A percentile compares a stretch with the other conserved stretches of the same genome.
Evolutionary conservation across 2,329 filamentous ascomycete genomes (phyloP).

Genomic region (Pseudopyrenochaeta lycopersici): DNA sequence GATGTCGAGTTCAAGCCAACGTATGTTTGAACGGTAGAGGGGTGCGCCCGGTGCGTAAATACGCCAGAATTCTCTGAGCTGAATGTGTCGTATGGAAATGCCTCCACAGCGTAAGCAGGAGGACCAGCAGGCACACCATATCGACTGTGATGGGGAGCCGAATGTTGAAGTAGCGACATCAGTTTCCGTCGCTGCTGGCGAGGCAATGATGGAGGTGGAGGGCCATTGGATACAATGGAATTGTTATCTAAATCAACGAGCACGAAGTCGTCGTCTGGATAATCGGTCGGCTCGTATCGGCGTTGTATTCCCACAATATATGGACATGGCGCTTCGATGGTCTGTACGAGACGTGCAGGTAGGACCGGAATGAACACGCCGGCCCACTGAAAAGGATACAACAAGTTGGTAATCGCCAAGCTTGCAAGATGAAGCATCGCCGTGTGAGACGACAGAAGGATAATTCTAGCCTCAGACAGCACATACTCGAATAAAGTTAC

Average conservation of each 20-base stretch:
- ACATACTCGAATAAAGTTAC: conserved; percentile 93
- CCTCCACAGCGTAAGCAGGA: conserved; percentile 90
- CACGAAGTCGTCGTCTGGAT: conserved; percentile 95
- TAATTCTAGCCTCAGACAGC: conserved; percentile 91
- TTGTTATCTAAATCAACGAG: conserved; percentile 93
- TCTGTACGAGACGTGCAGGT: conserved; percentile 85
- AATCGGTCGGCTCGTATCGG: conserved; percentile 83
- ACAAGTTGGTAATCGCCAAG: conserved; percentile 81
- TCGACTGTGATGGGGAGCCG: conserved; percentile 87
- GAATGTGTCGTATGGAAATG: conserved; percentile 89
- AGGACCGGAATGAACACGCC: conserved; percentile 94
- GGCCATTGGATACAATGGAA: conserved; percentile 82
- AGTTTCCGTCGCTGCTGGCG: conserved; percentile 91
- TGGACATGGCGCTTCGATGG: conserved; percentile 91
- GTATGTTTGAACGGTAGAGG: conserved; percentile 82
- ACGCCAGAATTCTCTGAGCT: conserved; percentile 84
- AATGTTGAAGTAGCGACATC: conserved; percentile 84
- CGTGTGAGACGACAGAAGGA: conserved; percentile 93
- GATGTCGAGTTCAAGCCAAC: conserved; percentile 88
- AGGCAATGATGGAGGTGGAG: conserved; percentile 79
- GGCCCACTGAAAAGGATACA: conserved; percentile 92
- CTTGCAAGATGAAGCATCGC: conserved; percentile 95
- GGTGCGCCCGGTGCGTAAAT: conserved; percentile 75
- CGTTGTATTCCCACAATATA: conserved; percentile 97
- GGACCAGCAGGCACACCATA: conserved; percentile 89